Evolutionary conservation across 2,329 filamentous ascomycete genomes (phyloP), one percentile per base, ranked within the genome.

Genomic region (Colletotrichum brevisporum): DNA sequence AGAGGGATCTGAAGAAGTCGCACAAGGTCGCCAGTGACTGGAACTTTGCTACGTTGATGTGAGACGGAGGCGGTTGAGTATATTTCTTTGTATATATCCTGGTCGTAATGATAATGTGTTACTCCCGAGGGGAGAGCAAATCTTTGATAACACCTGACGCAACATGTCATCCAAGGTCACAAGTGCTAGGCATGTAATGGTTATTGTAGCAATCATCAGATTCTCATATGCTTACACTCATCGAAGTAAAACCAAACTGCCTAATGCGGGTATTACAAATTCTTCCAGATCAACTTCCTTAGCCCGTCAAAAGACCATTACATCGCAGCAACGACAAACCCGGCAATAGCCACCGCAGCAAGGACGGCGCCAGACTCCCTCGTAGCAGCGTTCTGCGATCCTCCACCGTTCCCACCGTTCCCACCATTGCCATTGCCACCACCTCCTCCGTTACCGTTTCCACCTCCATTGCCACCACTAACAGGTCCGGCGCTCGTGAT

Each of bases 31-130:
- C 78, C 41, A 53, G 71, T 4, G 79, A 78, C 2, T 85, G 83
- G 83, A 78, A 80, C 6, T 85, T 85, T 77, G 82, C 82, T 4
- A 73, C 83, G 18, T 73, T 84, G 54, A 58, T 66, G 60, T 68
- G 41, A 27, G 21, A 13, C 12, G 50, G 9, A 16, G 9, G 12
- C 18, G 3, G 16, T 8, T 10, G 24, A 9, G 27, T 31, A 31
- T 31, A 9, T 31, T 31, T 62, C 24, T 9, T 5, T 62, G 59
- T 54, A 47, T 16, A 62, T 48, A 62, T n/a, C n/a, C 45, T 39
- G 50, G 16, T 2, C 24, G 26, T 62, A 62, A 62, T 62, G 50
- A 62, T 62, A 62, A 62, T 62, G 26, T 21, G 21, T 47, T 26
- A 12, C 15, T 6, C 58, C 21, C 2, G 6, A 31, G 27, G 5